Percentiles rank a stretch among this genome's conserved stretches.
These are phyloP conservation scores for Botrytis deweyae DNA, from an alignment of 2,329 filamentous ascomycete species.

Conservation along the genomic window DNA sequence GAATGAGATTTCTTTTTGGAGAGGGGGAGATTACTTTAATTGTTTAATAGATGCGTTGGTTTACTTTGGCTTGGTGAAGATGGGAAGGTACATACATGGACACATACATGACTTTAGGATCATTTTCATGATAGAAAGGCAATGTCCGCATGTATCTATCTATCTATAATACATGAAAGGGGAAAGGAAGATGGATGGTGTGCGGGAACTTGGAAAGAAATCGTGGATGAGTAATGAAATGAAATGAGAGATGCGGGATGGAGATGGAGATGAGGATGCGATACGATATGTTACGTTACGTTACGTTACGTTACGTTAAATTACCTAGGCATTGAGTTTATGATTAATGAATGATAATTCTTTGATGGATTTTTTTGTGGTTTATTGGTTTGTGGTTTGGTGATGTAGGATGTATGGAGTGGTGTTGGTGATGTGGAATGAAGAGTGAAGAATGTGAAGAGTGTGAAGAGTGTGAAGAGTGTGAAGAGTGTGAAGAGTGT, in stretches of 20 bases:
- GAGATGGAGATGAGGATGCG: background rate
- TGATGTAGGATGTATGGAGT: background rate
- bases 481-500: too few species aligned
- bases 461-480: too few species aligned
- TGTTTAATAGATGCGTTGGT: background rate
- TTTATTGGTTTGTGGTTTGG: background rate
- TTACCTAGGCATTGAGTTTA: background rate
- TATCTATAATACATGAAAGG: background rate
- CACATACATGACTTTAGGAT: background rate
- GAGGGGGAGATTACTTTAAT: background rate
- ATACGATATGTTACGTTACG: background rate
- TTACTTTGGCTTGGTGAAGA: background rate
- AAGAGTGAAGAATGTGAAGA: background rate
- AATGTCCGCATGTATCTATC: background rate
- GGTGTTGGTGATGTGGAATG: background rate
- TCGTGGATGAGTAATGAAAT: background rate
- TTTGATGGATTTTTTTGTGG: background rate
- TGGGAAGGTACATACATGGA: background rate
- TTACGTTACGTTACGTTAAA: background rate
- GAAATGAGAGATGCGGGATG: background rate
- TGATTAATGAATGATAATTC: background rate
- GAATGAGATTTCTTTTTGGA: background rate
- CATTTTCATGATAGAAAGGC: background rate
- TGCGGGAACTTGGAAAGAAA: background rate
- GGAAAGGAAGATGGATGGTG: too few species aligned